These are phyloP conservation scores for Rhizopogon rudus DNA, from an alignment of 768 basidiomycete species.

Conservation along the genomic window DNA sequence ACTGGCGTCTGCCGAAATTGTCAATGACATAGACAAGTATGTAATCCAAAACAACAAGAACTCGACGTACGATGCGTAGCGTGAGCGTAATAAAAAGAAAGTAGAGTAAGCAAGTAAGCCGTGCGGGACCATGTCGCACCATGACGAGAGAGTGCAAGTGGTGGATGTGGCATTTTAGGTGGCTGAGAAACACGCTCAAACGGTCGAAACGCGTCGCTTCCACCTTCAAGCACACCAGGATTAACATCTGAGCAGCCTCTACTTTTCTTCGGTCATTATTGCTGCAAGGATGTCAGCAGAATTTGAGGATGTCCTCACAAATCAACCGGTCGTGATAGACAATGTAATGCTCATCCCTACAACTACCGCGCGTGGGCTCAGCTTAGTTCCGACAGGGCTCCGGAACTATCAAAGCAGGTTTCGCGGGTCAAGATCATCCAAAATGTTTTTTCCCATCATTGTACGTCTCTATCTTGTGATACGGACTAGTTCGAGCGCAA, in stretches of 20 bases:
- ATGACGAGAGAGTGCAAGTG: background rate
- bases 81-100: conserved; percentile 8
- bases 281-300: conserved; percentile 64
- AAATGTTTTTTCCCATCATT: conserved; percentile 99
- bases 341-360: conserved; percentile 55
- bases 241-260: background rate
- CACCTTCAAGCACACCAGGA: background rate
- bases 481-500: conserved; percentile 25
- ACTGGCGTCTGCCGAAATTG: conserved; percentile 30
- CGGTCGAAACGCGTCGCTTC: background rate
- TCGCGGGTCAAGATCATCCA: conserved; percentile 97
- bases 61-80: conserved; percentile 22
- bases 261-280: conserved; percentile 3
- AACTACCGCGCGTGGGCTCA: conserved; percentile 20
- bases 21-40: conserved; percentile 2
- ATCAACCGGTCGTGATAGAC: conserved; percentile 98
- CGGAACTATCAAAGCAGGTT: conserved; percentile 97
- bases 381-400: conserved; percentile 66
- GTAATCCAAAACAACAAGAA: background rate
- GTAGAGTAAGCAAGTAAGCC: conserved; percentile 10
- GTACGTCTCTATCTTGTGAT: conserved; percentile 49
- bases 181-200: conserved; percentile 2
- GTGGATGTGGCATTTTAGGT: background rate
- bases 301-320: conserved; percentile 92
- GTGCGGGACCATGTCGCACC: background rate